These are phyloP conservation scores for Termitomyces sp. DNA, from an alignment of 768 basidiomycete species.

Conservation along the genomic window DNA sequence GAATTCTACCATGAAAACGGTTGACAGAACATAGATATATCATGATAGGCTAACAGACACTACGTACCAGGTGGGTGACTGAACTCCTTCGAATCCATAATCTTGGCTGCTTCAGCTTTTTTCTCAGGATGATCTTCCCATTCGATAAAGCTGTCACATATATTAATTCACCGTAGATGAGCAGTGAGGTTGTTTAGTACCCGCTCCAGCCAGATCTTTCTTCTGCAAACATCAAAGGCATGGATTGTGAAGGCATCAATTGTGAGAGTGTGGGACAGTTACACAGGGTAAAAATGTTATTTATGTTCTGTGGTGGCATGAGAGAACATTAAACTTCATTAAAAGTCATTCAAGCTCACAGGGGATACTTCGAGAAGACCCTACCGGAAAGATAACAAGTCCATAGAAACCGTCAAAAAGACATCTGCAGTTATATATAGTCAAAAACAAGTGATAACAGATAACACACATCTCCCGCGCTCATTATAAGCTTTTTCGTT, in stretches of 20 bases:
- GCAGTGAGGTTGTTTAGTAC: slow-evolving; percentile 19
- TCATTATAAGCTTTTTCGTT: neutral
- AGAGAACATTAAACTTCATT: neutral
- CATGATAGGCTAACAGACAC: neutral
- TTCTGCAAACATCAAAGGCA: slow-evolving; percentile 25
- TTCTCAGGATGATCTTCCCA: slow-evolving; percentile 45
- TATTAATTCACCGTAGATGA: neutral
- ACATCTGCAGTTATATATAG: neutral
- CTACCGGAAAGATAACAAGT: neutral
- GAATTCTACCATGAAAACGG: slow-evolving; percentile 30
- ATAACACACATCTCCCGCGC: neutral
- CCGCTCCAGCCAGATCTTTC: slow-evolving; percentile 35
- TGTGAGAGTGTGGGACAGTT: neutral
- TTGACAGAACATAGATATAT: neutral
- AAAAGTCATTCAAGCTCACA: neutral
- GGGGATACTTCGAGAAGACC: neutral
- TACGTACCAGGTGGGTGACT: slow-evolving; percentile 32
- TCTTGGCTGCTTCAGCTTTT: slow-evolving; percentile 32
- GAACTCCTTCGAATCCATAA: slow-evolving; percentile 36
- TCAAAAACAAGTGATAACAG: neutral
- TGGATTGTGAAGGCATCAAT: neutral
- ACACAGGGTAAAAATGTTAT: neutral
- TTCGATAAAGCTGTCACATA: slow-evolving; percentile 34
- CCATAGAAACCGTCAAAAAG: neutral
- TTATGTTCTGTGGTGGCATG: neutral